A percentile compares a stretch with the other conserved stretches of the same genome.
Conservation (phyloP, 176 grass and related monocot species). For the Oryza meridionalis region DNA sequence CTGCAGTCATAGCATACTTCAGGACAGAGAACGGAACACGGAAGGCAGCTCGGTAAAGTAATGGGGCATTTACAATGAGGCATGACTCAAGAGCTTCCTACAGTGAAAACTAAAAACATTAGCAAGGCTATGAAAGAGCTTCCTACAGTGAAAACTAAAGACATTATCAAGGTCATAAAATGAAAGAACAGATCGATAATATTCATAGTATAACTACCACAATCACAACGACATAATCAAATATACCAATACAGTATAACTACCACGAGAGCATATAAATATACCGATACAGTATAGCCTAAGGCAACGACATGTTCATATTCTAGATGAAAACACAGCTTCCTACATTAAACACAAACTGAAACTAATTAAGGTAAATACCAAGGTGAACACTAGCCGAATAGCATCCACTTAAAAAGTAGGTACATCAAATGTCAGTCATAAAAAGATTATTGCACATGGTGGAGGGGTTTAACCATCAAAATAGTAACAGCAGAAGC, state of each 20-base stretch:
- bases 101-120: slow-evolving; percentile 42
- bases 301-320: not conserved
- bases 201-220: not conserved
- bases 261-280: not conserved
- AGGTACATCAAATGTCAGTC: too few relatives aligned
- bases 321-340: too few relatives aligned
- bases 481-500: not conserved
- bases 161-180: not conserved
- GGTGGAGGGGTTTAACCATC: too few relatives aligned
- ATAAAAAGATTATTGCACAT: too few relatives aligned
- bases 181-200: slow-evolving; percentile 1
- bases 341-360: too few relatives aligned
- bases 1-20: slow-evolving; percentile 98
- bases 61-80: slow-evolving; percentile 90
- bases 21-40: slow-evolving; percentile 82
- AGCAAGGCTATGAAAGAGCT: slow-evolving; percentile 25
- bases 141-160: slow-evolving; percentile 60
- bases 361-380: too few relatives aligned
- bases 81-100: slow-evolving; percentile 89
- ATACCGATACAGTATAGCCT: not conserved
- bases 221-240: not conserved
- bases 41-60: slow-evolving; percentile 90
- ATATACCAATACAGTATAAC: not conserved
- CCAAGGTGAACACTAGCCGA: too few relatives aligned
- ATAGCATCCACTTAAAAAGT: too few relatives aligned